Evolutionary conservation across 768 basidiomycete genomes (phyloP), one percentile per base, ranked within the genome.

Genomic region (Leccinum olivaceopallidum): DNA sequence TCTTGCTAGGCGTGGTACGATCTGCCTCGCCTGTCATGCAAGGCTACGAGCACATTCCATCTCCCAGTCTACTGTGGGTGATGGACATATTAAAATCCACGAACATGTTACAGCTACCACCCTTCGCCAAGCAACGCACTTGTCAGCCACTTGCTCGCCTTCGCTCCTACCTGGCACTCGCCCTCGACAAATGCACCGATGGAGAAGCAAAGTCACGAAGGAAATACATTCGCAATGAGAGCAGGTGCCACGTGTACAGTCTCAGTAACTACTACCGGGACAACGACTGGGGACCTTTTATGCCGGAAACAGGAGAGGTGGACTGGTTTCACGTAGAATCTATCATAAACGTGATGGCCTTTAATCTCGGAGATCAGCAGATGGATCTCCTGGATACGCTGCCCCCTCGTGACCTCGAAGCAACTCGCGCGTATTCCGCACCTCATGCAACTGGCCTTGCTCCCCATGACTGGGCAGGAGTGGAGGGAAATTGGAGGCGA

Each of bases 401-500:
- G 47, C 87, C 87, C 1, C 82, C 81, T 13, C 69, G 77, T 42
- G 81, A 83, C 8, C 68, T 88, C 22, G 77, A 84, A 53, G 79
- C 82, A 6, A 78, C 80, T 10, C 75, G 85, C 9, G 75, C 81
- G n/a, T 81, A 82, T 64, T 85, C 85, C 18, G 83, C 84, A 10
- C 81, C 82, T 13, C 78, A 77, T 18, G 63, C 72, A 55, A 71
- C 67, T 9, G 67, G 72, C 47, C 70, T 71, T 48, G 39, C 65
- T 42, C 64, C 70, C 8, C 64, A 67, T 20, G 89, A 90, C 68
- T 92, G 90, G 90, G 88, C 89, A 20, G 88, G 88, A 12, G 81
- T 90, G 3, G 84, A 86, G 71, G 89, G 89, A 7, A 81, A 78
- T n/a, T 92, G 90, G 90, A 78, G 82, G 63, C 77, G 90, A 71